Evolutionary conservation across 768 basidiomycete genomes (phyloP), one percentile per base, ranked within the genome.

Genomic region (Pleurotus salmoneostramineus): DNA sequence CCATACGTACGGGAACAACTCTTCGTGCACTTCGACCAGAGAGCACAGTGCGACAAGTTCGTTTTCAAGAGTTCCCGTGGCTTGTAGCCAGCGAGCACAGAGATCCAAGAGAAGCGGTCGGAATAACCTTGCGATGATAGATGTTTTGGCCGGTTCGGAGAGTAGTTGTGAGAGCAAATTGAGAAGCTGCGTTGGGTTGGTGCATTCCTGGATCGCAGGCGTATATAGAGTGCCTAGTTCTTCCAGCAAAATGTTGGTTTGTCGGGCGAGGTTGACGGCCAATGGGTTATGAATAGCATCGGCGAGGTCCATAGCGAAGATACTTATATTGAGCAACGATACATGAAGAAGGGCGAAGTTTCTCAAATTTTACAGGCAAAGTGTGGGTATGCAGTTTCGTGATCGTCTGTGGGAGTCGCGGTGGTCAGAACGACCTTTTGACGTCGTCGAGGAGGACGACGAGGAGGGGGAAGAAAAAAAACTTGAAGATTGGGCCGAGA

Each of bases 71-170:
- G 77, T 72, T 43, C 79, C 70, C 37, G 76, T 64, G 15, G 76
- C 72, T n/a, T 87, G 74, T 43, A 95, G 67, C 93, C 93, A 97
- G 64, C 90, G 72, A 3, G 89, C 89, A 64, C 87, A 87, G 27
- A 98, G 72, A 69, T 96, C 91, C 31, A 89, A 64, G 40, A 93
- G 69, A 54, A 98, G 71, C 3, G 95, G 95, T 60, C 89, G 75
- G 72, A 90, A 98, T 8, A 80, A 61, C 5, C 73, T 75, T 15
- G 89, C 83, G 59, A 98, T 76, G 10, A 74, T 64, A 33, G 80
- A 64, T 0, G 93, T 93, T 44, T 88, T 77, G 8, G 83, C 77
- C 6, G 90, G 87, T 14, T 76, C 66, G 0, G 82, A 73, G 11
- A 94, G 77, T 6, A 90, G 71, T 33, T 72, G 67, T 4, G 93